These are phyloP conservation scores for Ustilago curta DNA, from an alignment of 1,284 basidiomycete species.

Conservation along the genomic window DNA sequence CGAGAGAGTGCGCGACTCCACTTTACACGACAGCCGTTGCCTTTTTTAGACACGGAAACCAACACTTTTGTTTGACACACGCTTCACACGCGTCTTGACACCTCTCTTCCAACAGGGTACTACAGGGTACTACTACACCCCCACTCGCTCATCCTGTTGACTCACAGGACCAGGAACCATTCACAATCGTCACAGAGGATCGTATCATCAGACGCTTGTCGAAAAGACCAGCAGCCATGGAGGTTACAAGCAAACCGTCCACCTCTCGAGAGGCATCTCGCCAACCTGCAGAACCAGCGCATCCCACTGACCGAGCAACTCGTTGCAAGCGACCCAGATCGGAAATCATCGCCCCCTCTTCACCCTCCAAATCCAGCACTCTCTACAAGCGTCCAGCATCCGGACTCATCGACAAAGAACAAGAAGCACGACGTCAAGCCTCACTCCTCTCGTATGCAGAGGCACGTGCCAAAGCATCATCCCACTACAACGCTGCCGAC, in stretches of 20 bases:
- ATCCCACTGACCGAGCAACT: background rate
- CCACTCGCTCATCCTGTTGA: background rate
- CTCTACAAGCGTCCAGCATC: conserved; percentile 1
- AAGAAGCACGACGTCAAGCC: conserved; percentile 25
- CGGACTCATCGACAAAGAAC: conserved; percentile 10
- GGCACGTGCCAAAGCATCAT: conserved; percentile 23
- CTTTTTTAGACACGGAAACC: no score
- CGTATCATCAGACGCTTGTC: background rate
- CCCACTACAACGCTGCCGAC: background rate
- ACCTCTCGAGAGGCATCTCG: conserved; percentile 9
- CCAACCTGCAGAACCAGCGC: background rate
- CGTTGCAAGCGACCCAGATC: conserved; percentile 16
- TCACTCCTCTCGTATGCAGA: conserved; percentile 34
- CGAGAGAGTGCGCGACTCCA: conserved; percentile 4
- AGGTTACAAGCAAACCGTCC: conserved; percentile 30
- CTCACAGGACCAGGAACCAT: background rate
- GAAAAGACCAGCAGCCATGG: conserved; percentile 6
- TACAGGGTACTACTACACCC: background rate
- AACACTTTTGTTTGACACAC: conserved; percentile 22
- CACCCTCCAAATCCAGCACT: conserved; percentile 21
- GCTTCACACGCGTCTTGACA: conserved; percentile 6
- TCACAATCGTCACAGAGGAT: no score
- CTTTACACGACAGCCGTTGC: conserved; percentile 42
- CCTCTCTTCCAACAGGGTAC: conserved; percentile 4
- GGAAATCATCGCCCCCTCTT: conserved; percentile 28